Base-by-base conservation (phyloP, 495 filamentous ascomycete species). In the Lindgomyces ingoldianus region DNA sequence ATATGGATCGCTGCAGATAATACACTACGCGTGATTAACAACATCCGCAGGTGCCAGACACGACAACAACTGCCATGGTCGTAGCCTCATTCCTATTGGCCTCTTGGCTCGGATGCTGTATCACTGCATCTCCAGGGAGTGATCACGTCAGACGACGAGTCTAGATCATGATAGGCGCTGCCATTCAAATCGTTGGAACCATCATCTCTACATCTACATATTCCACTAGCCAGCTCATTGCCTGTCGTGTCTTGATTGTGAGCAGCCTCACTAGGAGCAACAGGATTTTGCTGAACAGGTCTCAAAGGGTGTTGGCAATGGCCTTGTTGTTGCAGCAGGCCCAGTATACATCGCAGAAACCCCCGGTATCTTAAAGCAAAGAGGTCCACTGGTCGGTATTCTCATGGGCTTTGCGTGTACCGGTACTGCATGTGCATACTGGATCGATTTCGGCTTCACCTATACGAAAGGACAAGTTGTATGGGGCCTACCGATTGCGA, bases 381-480 rank as follows among this genome's bases (percentile, higher is more conserved):
- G 54, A 14, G 62, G 62, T 1, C 62, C 58, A 14, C 41, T 48
- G 10, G 56, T 60, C 36, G 55, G 46, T 10, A 41, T 49, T 27
- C 44, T 52, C 9, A 52, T 60, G 22, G 56, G 25, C 10, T 60
- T 46, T 25, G 55, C 56, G 3, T 50, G 45, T 18, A 22, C 42
- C 19, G 62, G 62, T 0, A 60, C 56, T 0, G 55, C 62, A 1
- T 60, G 24, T 21, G 62, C 62, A 21, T 64, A 64, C 33, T 64
- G 61, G 61, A 54, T 64, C 18, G 52, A 64, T 30, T 64, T 64
- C 29, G 61, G 61, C 10, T 57, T 64, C 36, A 54, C 53, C 26
- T 58, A 57, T n/a, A 42, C 54, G 2, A 58, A 18, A n/a, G 44
- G 30, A 0, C 61, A 64, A 21, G 54, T 46, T 9, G 54, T 64